Evolutionary conservation across 2,329 filamentous ascomycete species (phyloP).

Genomic region (Fusarium stilboides): DNA sequence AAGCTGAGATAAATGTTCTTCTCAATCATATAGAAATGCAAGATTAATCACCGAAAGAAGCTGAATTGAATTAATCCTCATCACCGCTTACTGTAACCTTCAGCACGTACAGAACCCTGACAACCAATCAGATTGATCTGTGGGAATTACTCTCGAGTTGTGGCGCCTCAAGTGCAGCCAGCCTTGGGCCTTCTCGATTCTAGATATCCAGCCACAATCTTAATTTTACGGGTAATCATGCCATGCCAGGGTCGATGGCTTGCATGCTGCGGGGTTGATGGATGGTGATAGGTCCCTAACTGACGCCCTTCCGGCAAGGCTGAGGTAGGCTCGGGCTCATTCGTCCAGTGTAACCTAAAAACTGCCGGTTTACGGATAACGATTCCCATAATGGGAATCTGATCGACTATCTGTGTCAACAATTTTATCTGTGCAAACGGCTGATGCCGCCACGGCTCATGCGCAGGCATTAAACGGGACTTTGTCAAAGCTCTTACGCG

Average conservation of each 20-base stretch:
- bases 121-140: neutral
- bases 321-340: neutral
- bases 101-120: too few relatives aligned
- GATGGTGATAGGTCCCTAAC: neutral
- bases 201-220: constrained; percentile 11
- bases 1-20: too few relatives aligned
- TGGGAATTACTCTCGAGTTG: neutral
- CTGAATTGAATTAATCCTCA: too few relatives aligned
- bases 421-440: constrained; percentile 48
- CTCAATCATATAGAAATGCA: too few relatives aligned
- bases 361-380: neutral
- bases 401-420: constrained; percentile 13
- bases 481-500: neutral
- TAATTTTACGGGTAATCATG: neutral
- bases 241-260: neutral
- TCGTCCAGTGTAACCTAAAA: constrained; percentile 3
- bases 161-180: constrained; percentile 11
- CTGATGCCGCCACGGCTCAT: constrained; percentile 52
- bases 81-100: too few relatives aligned
- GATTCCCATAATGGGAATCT: neutral
- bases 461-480: neutral
- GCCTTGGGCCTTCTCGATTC: constrained; percentile 4
- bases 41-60: too few relatives aligned
- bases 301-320: constrained; percentile 4
- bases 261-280: neutral